A percentile compares a stretch with the other conserved stretches of the same genome.
These are phyloP conservation scores for Alisma plantagoaquatica DNA, from an alignment of 106 monocot species.

Conservation along the genomic window DNA sequence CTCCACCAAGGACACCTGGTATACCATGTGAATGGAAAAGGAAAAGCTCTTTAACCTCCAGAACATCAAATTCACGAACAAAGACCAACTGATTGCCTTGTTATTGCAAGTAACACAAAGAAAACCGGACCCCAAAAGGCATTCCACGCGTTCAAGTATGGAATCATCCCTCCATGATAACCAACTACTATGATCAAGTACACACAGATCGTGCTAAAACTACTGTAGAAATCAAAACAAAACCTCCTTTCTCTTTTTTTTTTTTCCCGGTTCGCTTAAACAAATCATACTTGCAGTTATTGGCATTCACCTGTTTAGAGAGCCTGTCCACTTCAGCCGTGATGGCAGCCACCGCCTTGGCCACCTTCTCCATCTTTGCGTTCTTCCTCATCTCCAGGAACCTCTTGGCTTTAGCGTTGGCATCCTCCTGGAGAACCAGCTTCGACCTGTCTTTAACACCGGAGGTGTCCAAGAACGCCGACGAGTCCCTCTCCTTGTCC, in stretches of 20 bases:
- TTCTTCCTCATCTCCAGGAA: slow-evolving; percentile 50
- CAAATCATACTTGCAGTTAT: too few species aligned
- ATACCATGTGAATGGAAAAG: background rate
- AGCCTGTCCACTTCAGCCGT: slow-evolving; percentile 56
- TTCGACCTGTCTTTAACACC: slow-evolving; percentile 87
- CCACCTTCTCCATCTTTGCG: slow-evolving; percentile 49
- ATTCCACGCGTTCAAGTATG: too few species aligned
- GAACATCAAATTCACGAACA: background rate
- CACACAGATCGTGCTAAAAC: too few species aligned
- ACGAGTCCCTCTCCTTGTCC: slow-evolving; percentile 66
- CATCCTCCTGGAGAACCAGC: slow-evolving; percentile 53
- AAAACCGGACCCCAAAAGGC: too few species aligned
- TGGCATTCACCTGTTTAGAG: slow-evolving; percentile 16
- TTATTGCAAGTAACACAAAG: too few species aligned
- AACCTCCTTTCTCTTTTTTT: too few species aligned
- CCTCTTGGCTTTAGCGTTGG: slow-evolving; percentile 54
- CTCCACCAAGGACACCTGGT: slow-evolving; percentile 72
- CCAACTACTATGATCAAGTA: background rate
- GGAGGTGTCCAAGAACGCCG: slow-evolving; percentile 51
- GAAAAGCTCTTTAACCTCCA: background rate
- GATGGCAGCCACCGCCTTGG: slow-evolving; percentile 44
- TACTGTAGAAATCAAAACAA: too few species aligned
- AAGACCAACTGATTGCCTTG: too few species aligned
- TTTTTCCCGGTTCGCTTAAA: too few species aligned
- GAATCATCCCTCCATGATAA: background rate